These are phyloP conservation scores for Ilyonectria mors-panacis DNA, from an alignment of 2,329 filamentous ascomycete species.

Conservation along the genomic window DNA sequence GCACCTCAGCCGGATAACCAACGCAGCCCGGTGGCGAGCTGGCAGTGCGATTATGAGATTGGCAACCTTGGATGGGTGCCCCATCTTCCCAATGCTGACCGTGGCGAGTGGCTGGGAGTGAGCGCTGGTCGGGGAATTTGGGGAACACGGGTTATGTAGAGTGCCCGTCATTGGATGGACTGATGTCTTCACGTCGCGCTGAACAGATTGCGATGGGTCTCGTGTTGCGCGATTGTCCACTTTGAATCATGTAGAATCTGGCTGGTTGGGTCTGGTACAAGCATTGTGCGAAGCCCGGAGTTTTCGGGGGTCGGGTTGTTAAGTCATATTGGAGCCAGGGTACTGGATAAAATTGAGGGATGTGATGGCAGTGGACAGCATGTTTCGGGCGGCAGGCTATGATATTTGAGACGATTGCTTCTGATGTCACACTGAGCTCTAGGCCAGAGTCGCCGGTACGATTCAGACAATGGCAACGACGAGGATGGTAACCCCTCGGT, in stretches of 20 bases:
- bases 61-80: slow-evolving; percentile 90
- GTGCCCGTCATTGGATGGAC: slow-evolving; percentile 32
- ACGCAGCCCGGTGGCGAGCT: slow-evolving; percentile 80
- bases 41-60: slow-evolving; percentile 90
- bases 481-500: slow-evolving; percentile 10
- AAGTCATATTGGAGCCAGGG: slow-evolving; percentile 40
- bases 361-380: slow-evolving; percentile 28
- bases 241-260: slow-evolving; percentile 45
- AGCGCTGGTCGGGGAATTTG: slow-evolving; percentile 86
- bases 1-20: slow-evolving; percentile 67
- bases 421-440: slow-evolving; percentile 16
- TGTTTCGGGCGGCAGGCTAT: slow-evolving; percentile 34
- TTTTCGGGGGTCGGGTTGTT: slow-evolving; percentile 42
- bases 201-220: slow-evolving; percentile 13
- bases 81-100: slow-evolving; percentile 76
- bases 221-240: slow-evolving; percentile 26
- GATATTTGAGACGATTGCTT: slow-evolving; percentile 34
- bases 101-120: slow-evolving; percentile 87
- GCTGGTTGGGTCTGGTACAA: slow-evolving; percentile 43
- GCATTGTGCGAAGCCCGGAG: slow-evolving; percentile 48
- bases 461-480: slow-evolving; percentile 17
- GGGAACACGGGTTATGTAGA: slow-evolving; percentile 72
- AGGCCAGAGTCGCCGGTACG: slow-evolving; percentile 12
- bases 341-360: slow-evolving; percentile 41
- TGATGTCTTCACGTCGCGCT: slow-evolving; percentile 33